A percentile compares a stretch with the other conserved stretches of the same genome.
phyloP scores from a whole-genome alignment of 2,329 filamentous ascomycete genomes.

The Sporothrix sp. region DNA sequence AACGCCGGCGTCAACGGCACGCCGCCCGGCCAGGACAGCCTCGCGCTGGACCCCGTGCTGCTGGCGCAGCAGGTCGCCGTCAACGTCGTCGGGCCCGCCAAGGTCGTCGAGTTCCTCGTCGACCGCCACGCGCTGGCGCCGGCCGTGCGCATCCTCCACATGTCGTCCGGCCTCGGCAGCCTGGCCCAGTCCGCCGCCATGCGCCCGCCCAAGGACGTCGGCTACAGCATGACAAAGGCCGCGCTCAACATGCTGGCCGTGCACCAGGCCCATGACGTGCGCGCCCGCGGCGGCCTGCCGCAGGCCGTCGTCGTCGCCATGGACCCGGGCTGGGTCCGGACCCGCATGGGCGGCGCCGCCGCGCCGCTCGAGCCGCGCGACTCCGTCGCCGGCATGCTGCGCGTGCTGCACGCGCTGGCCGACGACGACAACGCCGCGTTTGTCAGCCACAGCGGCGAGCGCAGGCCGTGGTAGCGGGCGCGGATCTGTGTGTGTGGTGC shows the following conservation, averaged over 20 bases:
- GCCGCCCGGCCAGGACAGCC: conserved; percentile 26
- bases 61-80: conserved; percentile 32
- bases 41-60: conserved; percentile 28
- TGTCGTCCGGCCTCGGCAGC: conserved; percentile 32
- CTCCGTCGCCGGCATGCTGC: conserved; percentile 48
- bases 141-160: conserved; percentile 29
- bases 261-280: conserved; percentile 22
- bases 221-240: conserved; percentile 29
- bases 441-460: conserved; percentile 17
- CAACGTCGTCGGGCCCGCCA: conserved; percentile 39
- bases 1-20: conserved; percentile 28
- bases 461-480: conserved; percentile 20
- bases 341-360: conserved; percentile 24
- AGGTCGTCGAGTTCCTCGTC: conserved; percentile 31
- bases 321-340: conserved; percentile 29
- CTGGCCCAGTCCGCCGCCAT: conserved; percentile 23
- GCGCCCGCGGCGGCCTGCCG: conserved; percentile 14
- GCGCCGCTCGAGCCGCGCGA: conserved; percentile 22
- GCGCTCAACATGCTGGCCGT: conserved; percentile 26
- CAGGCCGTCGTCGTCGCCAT: conserved; percentile 23
- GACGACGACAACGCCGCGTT: conserved; percentile 30
- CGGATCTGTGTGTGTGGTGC: too few relatives aligned
- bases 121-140: conserved; percentile 20
- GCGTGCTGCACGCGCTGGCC: conserved; percentile 63
- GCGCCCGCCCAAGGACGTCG: conserved; percentile 22